Evolutionary conservation across 2,329 filamentous ascomycete species (phyloP).

Genomic region (Aspergillus texensis): DNA sequence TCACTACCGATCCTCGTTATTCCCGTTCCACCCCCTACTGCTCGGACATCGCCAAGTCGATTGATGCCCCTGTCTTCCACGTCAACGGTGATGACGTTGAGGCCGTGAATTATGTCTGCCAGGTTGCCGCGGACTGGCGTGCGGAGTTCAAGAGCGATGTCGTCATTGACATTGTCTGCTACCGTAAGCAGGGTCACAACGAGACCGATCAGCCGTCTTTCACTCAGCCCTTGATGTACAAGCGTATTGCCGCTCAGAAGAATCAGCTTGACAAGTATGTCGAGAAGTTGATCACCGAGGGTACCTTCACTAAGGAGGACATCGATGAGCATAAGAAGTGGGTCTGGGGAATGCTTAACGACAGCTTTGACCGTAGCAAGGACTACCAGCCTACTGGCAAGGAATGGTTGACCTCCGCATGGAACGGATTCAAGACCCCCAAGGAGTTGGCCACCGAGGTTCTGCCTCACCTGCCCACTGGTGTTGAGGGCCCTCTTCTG

Average conservation of each 20-base stretch:
- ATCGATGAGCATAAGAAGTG: conserved; percentile 99
- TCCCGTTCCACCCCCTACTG: conserved; percentile 97
- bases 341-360: conserved; percentile 99
- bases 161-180: conserved; percentile 97
- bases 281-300: conserved; percentile 85
- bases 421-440: conserved; percentile 99
- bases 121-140: conserved; percentile 95
- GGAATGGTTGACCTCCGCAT: conserved; percentile 97
- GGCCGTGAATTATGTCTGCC: conserved; percentile 97
- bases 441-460: conserved; percentile 96
- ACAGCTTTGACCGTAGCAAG: conserved; percentile 96
- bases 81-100: conserved; percentile 99
- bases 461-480: conserved; percentile 86
- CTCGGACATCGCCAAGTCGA: conserved; percentile 98
- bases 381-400: conserved; percentile 96
- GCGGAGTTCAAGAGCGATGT: conserved; percentile 98
- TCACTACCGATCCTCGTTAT: conserved; percentile 97
- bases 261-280: conserved; percentile 89
- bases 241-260: conserved; percentile 84
- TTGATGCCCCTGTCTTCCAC: conserved; percentile 98
- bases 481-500: conserved; percentile 71
- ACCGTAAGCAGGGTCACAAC: conserved; percentile 98
- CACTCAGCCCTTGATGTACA: conserved; percentile 99
- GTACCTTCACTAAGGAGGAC: conserved; percentile 95
- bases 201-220: conserved; percentile 99